A percentile compares a stretch with the other conserved stretches of the same genome.
Evolutionary conservation across 2,329 filamentous ascomycete species (phyloP).

Genomic region (Chrysosporium keratinophilum): DNA sequence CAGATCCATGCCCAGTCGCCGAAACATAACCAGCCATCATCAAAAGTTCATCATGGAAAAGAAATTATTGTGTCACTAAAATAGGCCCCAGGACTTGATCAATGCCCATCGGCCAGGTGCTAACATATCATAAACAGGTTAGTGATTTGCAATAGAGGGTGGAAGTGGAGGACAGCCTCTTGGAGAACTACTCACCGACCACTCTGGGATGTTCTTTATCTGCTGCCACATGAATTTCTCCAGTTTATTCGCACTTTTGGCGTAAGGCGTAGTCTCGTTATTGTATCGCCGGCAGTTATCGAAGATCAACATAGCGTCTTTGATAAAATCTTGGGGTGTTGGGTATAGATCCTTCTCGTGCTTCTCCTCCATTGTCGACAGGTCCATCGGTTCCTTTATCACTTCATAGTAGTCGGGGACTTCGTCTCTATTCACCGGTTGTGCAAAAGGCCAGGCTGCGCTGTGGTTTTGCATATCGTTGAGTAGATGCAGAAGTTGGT

Average conservation of each 20-base stretch:
- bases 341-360: conserved; percentile 88
- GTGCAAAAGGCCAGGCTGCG: conserved; percentile 86
- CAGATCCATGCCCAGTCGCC: no score
- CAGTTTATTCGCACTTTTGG: conserved; percentile 86
- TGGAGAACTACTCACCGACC: conserved; percentile 53
- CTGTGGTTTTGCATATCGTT: conserved; percentile 93
- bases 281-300: conserved; percentile 95
- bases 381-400: conserved; percentile 95
- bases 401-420: conserved; percentile 99
- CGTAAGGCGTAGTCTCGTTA: conserved; percentile 87
- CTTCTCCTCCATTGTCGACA: conserved; percentile 90
- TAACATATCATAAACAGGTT: not conserved
- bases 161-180: not conserved
- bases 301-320: conserved; percentile 79
- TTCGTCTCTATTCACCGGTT: conserved; percentile 88
- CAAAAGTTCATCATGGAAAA: no score
- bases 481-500: conserved; percentile 80
- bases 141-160: not conserved
- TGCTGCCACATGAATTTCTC: conserved; percentile 93
- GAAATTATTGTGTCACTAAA: no score
- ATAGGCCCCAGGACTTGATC: not conserved
- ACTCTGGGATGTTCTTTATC: conserved; percentile 85
- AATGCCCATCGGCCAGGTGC: conserved; percentile 8
- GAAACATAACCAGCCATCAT: no score
- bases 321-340: conserved; percentile 83